Percentiles rank a stretch among this genome's conserved stretches.
Conservation (phyloP, 2,329 filamentous ascomycete species). For the Zarea fungicola region DNA sequence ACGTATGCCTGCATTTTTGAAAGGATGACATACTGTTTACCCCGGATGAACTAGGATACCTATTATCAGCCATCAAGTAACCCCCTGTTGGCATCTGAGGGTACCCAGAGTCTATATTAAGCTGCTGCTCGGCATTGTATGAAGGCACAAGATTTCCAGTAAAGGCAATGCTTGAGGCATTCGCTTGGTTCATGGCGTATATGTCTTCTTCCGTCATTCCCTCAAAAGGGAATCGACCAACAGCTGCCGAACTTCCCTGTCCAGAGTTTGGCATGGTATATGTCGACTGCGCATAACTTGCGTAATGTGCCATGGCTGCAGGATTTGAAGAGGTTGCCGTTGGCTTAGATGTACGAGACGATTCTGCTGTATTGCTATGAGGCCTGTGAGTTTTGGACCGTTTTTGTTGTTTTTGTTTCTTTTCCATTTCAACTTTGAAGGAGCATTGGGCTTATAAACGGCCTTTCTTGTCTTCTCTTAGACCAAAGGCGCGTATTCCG, state of each 20-base stretch:
- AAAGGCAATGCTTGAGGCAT: neutral
- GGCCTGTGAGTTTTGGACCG: neutral
- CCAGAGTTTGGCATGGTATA: neutral
- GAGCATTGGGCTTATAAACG: neutral
- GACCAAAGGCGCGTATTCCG: too few species aligned
- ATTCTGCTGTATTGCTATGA: neutral
- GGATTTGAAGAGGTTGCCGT: neutral
- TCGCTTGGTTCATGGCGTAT: neutral
- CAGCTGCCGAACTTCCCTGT: neutral
- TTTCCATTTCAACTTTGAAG: neutral
- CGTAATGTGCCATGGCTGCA: neutral
- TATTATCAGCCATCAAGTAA: neutral
- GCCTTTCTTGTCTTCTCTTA: neutral
- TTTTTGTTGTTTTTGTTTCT: neutral
- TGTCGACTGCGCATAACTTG: neutral
- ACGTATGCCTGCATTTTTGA: too few species aligned
- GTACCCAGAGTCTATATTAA: neutral
- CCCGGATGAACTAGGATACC: neutral
- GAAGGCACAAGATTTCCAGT: neutral
- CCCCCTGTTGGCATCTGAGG: neutral
- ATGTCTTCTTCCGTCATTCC: neutral
- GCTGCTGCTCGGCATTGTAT: neutral
- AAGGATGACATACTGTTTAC: neutral
- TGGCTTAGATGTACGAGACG: neutral
- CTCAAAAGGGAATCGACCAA: neutral